Base-by-base conservation (phyloP, 1,139 yeast genomes). In the Candida anutae region DNA sequence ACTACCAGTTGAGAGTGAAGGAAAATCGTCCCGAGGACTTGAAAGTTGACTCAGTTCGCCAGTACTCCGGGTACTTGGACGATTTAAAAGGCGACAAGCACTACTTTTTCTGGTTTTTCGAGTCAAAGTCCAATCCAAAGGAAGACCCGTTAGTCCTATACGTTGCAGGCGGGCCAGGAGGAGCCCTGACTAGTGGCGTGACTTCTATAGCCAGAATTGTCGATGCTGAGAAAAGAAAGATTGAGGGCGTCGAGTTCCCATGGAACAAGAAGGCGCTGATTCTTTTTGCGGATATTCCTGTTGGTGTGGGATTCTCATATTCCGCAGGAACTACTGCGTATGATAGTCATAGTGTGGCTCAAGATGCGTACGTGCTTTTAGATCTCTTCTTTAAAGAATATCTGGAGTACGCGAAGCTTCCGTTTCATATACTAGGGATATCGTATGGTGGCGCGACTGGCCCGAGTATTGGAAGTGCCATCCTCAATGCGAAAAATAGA, bases 371-470 rank as follows among this genome's bases (percentile, higher is more conserved):
- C 49, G 74, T 79, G 5, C 82, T 83, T 48, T 63, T 83, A 48
- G 82, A 78, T 47, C 65, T 83, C 38, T 81, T 83, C 56, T 83
- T 77, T 58, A 73, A 77, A 45, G 77, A 77, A 43, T 80, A 80
- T 62, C 80, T 83, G 11, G 64, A 77, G 38, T 77, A 74, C 46
- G 38, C 55, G 25, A 40, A 53, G n/a, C 65, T 69, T 38, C 66
- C 66, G 24, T 81, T 83, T 69, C 94, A 82, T 52, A 77, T 83
- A 50, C 76, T 94, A 30, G 94, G 94, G 34, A 94, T 83, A 55
- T 79, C 90, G 9, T 83, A 83, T 46, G 94, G 85, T 21, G 95
- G 94, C 24, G 93, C 82, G 53, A 83, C 83, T 50, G 75, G 83
- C 38, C 95, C 95, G 16, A 74, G 68, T 15, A 76, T 83, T 53